Conservation (phyloP, 73 alveolate species). For the Tetrahymena malaccensis region DNA sequence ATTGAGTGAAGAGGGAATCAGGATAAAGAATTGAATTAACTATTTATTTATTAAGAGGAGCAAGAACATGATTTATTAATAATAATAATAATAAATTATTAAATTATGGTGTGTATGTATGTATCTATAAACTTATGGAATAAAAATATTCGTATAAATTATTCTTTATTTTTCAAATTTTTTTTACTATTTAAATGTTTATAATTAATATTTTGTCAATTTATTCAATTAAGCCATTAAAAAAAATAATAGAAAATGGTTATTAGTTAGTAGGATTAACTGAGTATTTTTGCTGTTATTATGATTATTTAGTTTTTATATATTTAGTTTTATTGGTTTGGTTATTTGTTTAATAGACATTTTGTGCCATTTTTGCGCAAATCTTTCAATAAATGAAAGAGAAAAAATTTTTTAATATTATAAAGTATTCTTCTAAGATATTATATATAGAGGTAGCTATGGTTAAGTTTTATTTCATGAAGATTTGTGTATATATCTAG, state of each 20-base stretch:
- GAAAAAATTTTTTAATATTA: background rate
- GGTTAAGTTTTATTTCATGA: background rate
- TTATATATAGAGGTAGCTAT: background rate
- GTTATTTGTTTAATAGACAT: background rate
- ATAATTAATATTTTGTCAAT: too few relatives aligned
- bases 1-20: too few relatives aligned
- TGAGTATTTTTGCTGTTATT: background rate
- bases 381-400: background rate
- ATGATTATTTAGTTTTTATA: too few relatives aligned
- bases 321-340: too few relatives aligned
- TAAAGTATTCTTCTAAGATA: background rate
- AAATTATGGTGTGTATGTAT: background rate
- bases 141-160: background rate
- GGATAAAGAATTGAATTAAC: background rate
- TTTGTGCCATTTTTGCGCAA: background rate
- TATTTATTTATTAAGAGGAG: background rate
- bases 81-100: background rate
- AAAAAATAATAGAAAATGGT: too few relatives aligned
- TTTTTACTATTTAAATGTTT: too few relatives aligned
- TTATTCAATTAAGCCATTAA: background rate
- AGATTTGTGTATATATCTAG: background rate
- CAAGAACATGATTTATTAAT: background rate
- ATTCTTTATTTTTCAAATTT: background rate
- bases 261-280: background rate
- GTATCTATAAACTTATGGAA: background rate